These are phyloP conservation scores for Fusarium tupiense DNA, from an alignment of 2,329 filamentous ascomycete genomes.

Conservation along the genomic window DNA sequence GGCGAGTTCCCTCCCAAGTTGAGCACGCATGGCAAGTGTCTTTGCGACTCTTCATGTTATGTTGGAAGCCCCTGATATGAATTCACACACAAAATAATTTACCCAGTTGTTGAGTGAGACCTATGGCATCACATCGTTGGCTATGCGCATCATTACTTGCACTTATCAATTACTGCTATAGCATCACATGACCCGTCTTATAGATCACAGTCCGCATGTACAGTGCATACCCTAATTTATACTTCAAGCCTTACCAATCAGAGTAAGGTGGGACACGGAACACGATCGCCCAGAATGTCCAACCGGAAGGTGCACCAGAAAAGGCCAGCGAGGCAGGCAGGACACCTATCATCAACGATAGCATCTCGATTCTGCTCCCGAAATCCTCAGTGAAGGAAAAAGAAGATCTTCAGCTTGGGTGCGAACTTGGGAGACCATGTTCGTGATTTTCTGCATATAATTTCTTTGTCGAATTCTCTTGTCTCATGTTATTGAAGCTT, in stretches of 20 bases:
- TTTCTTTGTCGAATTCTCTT: constrained; percentile 35
- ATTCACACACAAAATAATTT: neutral
- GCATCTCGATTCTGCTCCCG: constrained; percentile 28
- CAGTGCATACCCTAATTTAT: constrained; percentile 16
- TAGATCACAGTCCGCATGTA: constrained; percentile 32
- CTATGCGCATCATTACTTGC: neutral
- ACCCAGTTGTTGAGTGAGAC: too few relatives aligned
- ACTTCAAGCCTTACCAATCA: constrained; percentile 39
- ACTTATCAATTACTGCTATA: neutral
- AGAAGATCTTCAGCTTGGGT: constrained; percentile 18
- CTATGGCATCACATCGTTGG: neutral
- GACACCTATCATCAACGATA: constrained; percentile 33
- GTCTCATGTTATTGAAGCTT: constrained; percentile 22
- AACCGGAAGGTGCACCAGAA: constrained; percentile 38
- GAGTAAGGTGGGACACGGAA: constrained; percentile 38
- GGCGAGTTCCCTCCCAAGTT: neutral
- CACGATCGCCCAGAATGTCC: constrained; percentile 39
- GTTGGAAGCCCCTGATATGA: neutral
- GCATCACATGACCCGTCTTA: constrained; percentile 38
- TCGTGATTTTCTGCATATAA: constrained; percentile 34
- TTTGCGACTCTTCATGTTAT: neutral
- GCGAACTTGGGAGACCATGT: constrained; percentile 39
- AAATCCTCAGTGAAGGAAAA: constrained; percentile 16
- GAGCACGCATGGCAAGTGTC: neutral
- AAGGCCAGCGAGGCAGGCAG: constrained; percentile 47